These are phyloP conservation scores for Pseudocercospora fijiensis DNA, from an alignment of 2,329 filamentous ascomycete genomes.

Conservation along the genomic window DNA sequence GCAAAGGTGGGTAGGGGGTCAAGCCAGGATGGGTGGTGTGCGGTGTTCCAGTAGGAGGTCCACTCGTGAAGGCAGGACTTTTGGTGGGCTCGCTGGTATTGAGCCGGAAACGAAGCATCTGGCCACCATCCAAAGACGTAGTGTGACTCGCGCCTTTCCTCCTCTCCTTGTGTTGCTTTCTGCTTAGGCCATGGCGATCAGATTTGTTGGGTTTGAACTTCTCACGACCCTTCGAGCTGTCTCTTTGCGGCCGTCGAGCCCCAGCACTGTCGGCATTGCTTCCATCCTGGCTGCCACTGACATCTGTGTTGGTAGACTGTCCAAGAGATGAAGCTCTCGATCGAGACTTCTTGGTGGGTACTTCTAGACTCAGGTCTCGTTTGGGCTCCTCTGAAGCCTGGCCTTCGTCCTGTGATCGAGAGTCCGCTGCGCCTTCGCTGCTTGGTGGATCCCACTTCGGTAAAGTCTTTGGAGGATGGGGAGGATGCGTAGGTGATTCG, in stretches of 20 bases:
- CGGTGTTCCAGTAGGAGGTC: slow-evolving; percentile 12
- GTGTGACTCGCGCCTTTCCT: slow-evolving; percentile 6
- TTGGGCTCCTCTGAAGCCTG: background rate
- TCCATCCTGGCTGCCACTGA: slow-evolving; percentile 23
- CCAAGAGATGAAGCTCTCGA: slow-evolving; percentile 26
- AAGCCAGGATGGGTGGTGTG: slow-evolving; percentile 9
- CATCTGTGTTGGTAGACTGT: slow-evolving; percentile 23
- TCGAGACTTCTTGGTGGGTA: slow-evolving; percentile 12
- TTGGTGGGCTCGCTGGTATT: slow-evolving; percentile 16
- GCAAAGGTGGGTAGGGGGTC: slow-evolving; percentile 15
- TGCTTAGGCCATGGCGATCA: slow-evolving; percentile 22
- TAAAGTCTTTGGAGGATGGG: background rate
- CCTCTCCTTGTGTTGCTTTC: slow-evolving; percentile 22
- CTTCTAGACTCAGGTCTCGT: slow-evolving; percentile 3
- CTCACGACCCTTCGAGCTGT: background rate
- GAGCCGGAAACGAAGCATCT: slow-evolving; percentile 20
- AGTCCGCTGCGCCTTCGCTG: slow-evolving; percentile 24
- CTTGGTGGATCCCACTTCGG: slow-evolving; percentile 17
- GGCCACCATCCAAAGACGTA: slow-evolving; percentile 9
- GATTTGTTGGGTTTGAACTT: slow-evolving; percentile 19
- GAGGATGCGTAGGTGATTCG: background rate
- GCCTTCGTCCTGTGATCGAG: slow-evolving; percentile 2
- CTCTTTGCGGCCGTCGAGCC: slow-evolving; percentile 1
- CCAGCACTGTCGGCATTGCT: slow-evolving; percentile 15
- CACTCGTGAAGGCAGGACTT: slow-evolving; percentile 10